These are phyloP conservation scores for Irpex lacteus DNA, from an alignment of 1,284 basidiomycete genomes.

Conservation along the genomic window DNA sequence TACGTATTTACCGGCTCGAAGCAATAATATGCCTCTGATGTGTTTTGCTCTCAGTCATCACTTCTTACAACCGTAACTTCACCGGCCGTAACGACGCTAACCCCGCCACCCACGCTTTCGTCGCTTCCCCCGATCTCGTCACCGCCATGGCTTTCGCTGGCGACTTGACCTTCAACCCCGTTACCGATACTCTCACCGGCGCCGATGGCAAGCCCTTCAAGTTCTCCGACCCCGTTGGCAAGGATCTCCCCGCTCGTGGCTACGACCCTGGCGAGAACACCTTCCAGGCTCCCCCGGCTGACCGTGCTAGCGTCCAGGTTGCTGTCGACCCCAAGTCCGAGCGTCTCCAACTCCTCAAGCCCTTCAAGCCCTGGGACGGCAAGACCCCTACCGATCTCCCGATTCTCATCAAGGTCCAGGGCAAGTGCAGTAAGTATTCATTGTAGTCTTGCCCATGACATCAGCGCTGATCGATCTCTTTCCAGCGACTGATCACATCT, in stretches of 20 bases:
- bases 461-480: conserved; percentile 3
- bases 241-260: conserved; percentile 91
- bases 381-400: conserved; percentile 90
- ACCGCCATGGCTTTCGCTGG: conserved; percentile 98
- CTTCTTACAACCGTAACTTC: conserved; percentile 99
- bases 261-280: conserved; percentile 98
- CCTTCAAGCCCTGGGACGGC: conserved; percentile 93
- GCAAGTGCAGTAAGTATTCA: conserved; percentile 87
- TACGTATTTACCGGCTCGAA: conserved; percentile 25
- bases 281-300: conserved; percentile 91
- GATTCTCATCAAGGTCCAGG: conserved; percentile 96
- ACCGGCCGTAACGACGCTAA: conserved; percentile 99
- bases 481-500: conserved; percentile 82
- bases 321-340: conserved; percentile 88
- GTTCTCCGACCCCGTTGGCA: conserved; percentile 87
- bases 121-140: conserved; percentile 97
- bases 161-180: conserved; percentile 93
- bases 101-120: conserved; percentile 98
- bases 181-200: conserved; percentile 88
- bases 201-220: conserved; percentile 97
- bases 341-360: conserved; percentile 92
- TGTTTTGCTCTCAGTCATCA: conserved; percentile 65
- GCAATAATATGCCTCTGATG: not conserved
- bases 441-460: conserved; percentile 9
- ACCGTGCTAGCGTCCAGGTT: conserved; percentile 84